Base-by-base conservation (phyloP, 2,329 filamentous ascomycete genomes). In the Pseudogymnoascus sp. region DNA sequence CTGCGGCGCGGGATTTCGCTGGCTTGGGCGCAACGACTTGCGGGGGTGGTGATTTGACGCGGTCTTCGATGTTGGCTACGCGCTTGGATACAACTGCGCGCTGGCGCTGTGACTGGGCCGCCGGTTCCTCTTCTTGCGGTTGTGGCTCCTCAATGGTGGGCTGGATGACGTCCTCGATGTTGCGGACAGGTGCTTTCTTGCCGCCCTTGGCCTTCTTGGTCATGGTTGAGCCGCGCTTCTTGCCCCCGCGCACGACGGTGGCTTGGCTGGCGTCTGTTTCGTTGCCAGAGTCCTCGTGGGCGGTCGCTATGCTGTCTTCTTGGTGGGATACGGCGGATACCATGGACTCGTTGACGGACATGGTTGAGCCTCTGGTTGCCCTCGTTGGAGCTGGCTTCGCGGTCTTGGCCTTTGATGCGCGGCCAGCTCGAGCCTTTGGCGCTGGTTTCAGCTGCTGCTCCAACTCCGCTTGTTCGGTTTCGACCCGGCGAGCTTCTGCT, bases 231-330 rank as follows among this genome's bases (percentile, higher is more conserved):
- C 64, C 67, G 52, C 66, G 66, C 8, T 63, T 65, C 45, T 58
- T 69, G 29, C 59, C 62, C 23, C 65, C 66, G 45, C 67, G 66
- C 52, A 69, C 66, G 14, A 69, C 66, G 5, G 70, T 70, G 21
- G 69, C 68, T 38, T 70, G 69, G 59, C 67, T 70, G 33, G 63
- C 68, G 63, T 74, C 72, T 3, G 70, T 69, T 33, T 76, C 72
- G 62, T 72, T 65, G 8, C 69, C 72, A 37, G 69, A 70, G 14
- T 73, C 69, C 16, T 68, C 70, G 2, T 33, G 45, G 26, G 45
- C 26, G 10, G 45, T 52, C 10, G 26, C 26, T 52, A 52, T 19
- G 45, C 45, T 52, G n/a, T 33, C 26, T 6, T 52, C 45, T 12
- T 68, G 68, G 35, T 65, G 63, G 19, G 73, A 71, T 61, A 72